phyloP scores from a whole-genome alignment of 371 early-diverging fungal genomes.

The Syncephalastrum contaminatum region DNA sequence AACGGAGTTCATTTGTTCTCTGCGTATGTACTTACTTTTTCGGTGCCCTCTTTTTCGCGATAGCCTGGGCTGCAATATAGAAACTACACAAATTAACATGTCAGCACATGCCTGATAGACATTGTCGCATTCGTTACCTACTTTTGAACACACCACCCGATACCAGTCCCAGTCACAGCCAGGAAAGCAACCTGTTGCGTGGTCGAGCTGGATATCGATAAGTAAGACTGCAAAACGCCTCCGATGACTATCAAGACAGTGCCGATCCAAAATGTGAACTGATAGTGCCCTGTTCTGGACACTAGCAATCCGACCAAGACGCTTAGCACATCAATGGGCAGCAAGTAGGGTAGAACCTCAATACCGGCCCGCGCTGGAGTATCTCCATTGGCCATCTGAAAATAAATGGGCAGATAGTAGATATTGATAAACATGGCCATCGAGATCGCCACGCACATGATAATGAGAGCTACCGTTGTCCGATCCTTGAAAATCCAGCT shows the following conservation, averaged over 20 bases:
- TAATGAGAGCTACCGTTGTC: slow-evolving; percentile 31
- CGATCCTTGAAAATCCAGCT: too few species aligned
- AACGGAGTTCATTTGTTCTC: too few species aligned
- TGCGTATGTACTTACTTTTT: slow-evolving; percentile 5
- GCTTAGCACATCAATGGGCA: slow-evolving; percentile 42
- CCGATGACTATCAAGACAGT: slow-evolving; percentile 38
- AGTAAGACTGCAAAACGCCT: slow-evolving; percentile 19
- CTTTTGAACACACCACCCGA: too few species aligned
- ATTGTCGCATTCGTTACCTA: neutral
- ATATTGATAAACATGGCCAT: slow-evolving; percentile 42
- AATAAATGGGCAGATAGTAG: slow-evolving; percentile 68
- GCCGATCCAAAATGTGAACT: slow-evolving; percentile 47
- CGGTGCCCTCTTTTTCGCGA: neutral
- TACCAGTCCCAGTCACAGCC: too few species aligned
- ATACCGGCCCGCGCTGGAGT: slow-evolving; percentile 32
- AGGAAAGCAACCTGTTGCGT: too few species aligned
- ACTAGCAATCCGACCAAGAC: slow-evolving; percentile 47
- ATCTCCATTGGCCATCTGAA: slow-evolving; percentile 55
- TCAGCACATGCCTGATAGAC: too few species aligned
- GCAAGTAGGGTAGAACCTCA: slow-evolving; percentile 47
- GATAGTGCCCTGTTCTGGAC: slow-evolving; percentile 44
- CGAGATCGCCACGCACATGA: slow-evolving; percentile 48
- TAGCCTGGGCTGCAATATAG: slow-evolving; percentile 12
- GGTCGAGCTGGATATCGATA: too few species aligned
- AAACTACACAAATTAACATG: neutral